Evolutionary conservation across 768 basidiomycete genomes (phyloP).

Genomic region (Tephrocybe sp.): DNA sequence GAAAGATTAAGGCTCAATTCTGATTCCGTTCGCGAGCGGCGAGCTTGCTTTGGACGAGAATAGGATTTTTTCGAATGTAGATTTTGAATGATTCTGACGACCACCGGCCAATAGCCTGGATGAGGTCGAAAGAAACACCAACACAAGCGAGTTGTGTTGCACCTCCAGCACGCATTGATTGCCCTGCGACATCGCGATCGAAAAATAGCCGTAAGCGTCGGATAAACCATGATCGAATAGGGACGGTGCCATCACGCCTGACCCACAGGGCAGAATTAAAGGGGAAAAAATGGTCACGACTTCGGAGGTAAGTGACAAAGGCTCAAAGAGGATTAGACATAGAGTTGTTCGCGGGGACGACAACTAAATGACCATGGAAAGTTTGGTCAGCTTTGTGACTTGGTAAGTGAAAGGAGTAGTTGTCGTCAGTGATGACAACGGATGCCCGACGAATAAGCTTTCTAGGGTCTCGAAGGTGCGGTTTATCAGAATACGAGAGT

Average conservation of each 20-base stretch:
- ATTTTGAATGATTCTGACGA: constrained; percentile 23
- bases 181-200: constrained; percentile 24
- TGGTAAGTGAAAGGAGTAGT: too few relatives aligned
- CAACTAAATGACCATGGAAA: constrained; percentile 18
- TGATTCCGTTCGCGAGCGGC: background rate
- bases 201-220: constrained; percentile 4
- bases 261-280: constrained; percentile 17
- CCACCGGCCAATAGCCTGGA: constrained; percentile 34
- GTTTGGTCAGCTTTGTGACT: too few relatives aligned
- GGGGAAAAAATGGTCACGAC: background rate
- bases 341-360: background rate
- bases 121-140: constrained; percentile 24
- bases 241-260: too few relatives aligned
- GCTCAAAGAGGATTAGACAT: background rate
- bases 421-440: background rate
- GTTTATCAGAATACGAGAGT: constrained; percentile 21
- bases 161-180: constrained; percentile 37
- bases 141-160: constrained; percentile 29
- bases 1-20: too few relatives aligned
- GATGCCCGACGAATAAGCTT: background rate
- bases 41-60: background rate
- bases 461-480: background rate
- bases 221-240: constrained; percentile 18
- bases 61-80: constrained; percentile 22
- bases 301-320: constrained; percentile 2